A percentile compares a stretch with the other conserved stretches of the same genome.
These are phyloP conservation scores for Chrysosporium queenslandicum DNA, from an alignment of 2,329 filamentous ascomycete species.

Conservation along the genomic window DNA sequence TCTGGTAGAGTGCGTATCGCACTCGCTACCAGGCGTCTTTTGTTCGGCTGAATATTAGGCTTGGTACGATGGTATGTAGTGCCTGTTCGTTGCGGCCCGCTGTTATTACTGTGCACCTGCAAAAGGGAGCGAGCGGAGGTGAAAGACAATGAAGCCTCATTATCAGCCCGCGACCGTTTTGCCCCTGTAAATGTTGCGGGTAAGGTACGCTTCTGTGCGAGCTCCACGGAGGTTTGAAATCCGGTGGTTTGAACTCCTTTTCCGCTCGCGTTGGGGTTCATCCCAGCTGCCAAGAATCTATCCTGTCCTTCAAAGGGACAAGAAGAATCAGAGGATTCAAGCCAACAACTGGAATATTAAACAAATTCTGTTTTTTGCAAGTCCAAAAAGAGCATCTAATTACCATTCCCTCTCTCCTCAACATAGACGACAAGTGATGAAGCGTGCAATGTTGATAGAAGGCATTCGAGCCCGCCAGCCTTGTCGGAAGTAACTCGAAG, in stretches of 20 bases:
- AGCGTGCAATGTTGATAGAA: too few species aligned
- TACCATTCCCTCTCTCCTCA: too few species aligned
- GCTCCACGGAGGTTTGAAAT: constrained; percentile 13
- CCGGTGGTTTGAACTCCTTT: constrained; percentile 7
- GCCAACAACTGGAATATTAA: not conserved
- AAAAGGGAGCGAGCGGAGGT: constrained; percentile 12
- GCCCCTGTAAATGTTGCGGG: constrained; percentile 3
- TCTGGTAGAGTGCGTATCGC: constrained; percentile 25
- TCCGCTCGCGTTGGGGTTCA: not conserved
- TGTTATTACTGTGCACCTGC: not conserved
- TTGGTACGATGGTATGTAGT: constrained; percentile 1
- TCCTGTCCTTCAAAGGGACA: too few species aligned
- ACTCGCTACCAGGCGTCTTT: constrained; percentile 33
- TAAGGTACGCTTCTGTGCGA: constrained; percentile 2
- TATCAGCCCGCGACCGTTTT: constrained; percentile 12
- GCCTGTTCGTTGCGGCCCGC: not conserved
- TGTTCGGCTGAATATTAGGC: constrained; percentile 5
- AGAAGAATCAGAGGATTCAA: too few species aligned
- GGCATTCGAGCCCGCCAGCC: too few species aligned
- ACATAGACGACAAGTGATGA: too few species aligned
- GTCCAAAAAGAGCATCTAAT: too few species aligned
- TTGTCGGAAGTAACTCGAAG: too few species aligned
- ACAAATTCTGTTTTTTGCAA: too few species aligned
- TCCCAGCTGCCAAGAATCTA: not conserved
- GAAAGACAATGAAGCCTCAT: constrained; percentile 4